phyloP scores from a whole-genome alignment of 2,329 filamentous ascomycete species.

The Neodidymelliopsis sp. region DNA sequence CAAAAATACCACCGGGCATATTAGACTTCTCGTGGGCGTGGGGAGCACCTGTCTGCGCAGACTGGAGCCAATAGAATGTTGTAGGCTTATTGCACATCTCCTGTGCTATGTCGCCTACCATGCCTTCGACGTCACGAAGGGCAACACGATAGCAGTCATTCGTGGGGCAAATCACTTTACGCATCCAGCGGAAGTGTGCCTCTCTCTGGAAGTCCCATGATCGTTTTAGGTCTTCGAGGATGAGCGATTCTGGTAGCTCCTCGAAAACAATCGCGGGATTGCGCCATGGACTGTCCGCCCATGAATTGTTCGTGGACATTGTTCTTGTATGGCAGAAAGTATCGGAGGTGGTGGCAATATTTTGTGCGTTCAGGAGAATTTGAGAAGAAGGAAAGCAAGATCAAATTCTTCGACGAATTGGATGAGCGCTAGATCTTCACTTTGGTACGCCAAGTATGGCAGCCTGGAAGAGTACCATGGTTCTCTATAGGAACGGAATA shows the following conservation, averaged over 20 bases:
- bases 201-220: constrained; percentile 23
- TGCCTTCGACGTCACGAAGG: constrained; percentile 16
- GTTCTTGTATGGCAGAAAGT: constrained; percentile 5
- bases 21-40: constrained; percentile 6
- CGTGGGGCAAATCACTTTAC: constrained; percentile 14
- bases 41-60: constrained; percentile 14
- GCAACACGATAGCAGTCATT: constrained; percentile 8
- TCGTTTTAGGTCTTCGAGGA: constrained; percentile 19
- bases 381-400: constrained; percentile 10
- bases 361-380: constrained; percentile 14
- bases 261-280: constrained; percentile 10
- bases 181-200: constrained; percentile 17
- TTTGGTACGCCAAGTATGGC: constrained; percentile 12
- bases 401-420: constrained; percentile 2
- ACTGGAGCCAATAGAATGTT: constrained; percentile 21
- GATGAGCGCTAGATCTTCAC: constrained; percentile 10
- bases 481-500: no score
- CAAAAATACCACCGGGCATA: constrained; percentile 16
- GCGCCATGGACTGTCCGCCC: constrained; percentile 18
- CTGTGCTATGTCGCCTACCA: constrained; percentile 15
- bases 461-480: constrained; percentile 13
- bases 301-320: constrained; percentile 11
- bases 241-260: constrained; percentile 13
- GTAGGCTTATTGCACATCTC: constrained; percentile 25
- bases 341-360: constrained; percentile 2